Conservation (phyloP, 2,329 filamentous ascomycete genomes). For the Aspergillus candidus region DNA sequence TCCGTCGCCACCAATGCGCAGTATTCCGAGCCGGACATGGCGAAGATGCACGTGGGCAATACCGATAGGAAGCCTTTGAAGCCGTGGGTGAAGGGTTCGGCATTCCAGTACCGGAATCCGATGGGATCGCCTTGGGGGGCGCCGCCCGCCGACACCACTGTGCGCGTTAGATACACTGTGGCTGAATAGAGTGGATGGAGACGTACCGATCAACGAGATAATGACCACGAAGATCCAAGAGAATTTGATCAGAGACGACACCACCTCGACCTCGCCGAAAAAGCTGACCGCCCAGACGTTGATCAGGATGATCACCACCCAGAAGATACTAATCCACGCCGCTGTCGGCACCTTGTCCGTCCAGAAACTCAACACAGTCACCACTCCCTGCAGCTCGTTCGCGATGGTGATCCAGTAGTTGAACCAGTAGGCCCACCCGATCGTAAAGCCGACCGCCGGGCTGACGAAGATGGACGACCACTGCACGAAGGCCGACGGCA, state of each 20-base stretch:
- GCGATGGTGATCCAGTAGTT: conserved; percentile 42
- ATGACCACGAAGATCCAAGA: conserved; percentile 46
- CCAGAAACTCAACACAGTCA: conserved; percentile 43
- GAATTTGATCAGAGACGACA: conserved; percentile 42
- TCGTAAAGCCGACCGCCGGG: conserved; percentile 39
- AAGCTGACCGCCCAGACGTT: conserved; percentile 41
- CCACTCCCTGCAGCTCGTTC: conserved; percentile 38
- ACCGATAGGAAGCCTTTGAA: conserved; percentile 40
- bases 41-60: conserved; percentile 35
- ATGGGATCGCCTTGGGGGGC: conserved; percentile 34
- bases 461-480: conserved; percentile 44
- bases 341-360: conserved; percentile 39
- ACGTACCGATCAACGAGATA: conserved; percentile 35
- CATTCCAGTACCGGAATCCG: conserved; percentile 44
- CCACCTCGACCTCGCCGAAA: conserved; percentile 45
- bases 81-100: conserved; percentile 38
- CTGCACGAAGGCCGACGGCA: conserved; percentile 44
- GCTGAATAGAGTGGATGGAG: not conserved
- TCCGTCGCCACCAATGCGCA: conserved; percentile 42
- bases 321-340: conserved; percentile 43
- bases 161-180: conserved; percentile 1
- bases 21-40: conserved; percentile 41
- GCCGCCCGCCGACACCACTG: conserved; percentile 42
- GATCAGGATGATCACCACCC: conserved; percentile 38
- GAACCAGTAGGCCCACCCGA: conserved; percentile 47